These are phyloP conservation scores for Ampelocalamus luodianensis DNA, from an alignment of 176 grass and related monocot species.

Conservation along the genomic window DNA sequence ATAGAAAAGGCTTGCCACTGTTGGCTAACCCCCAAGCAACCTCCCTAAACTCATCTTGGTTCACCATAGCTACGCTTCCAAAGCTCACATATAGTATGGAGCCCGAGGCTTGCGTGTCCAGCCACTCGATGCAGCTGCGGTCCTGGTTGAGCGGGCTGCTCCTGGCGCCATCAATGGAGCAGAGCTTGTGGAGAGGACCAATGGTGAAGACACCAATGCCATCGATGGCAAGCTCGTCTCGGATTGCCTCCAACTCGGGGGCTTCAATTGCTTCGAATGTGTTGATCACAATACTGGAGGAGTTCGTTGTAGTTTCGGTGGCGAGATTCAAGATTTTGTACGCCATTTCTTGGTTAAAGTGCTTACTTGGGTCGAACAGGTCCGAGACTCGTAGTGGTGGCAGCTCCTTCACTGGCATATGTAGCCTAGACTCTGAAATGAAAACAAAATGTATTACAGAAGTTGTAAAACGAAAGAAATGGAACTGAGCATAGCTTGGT, in stretches of 20 bases:
- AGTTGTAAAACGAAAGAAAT: too few species aligned
- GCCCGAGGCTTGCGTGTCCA: neutral
- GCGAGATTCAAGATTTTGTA: neutral
- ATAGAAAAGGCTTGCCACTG: slow-evolving; percentile 35
- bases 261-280: slow-evolving; percentile 38
- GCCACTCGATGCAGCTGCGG: slow-evolving; percentile 40
- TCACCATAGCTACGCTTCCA: slow-evolving; percentile 41
- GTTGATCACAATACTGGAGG: slow-evolving; percentile 21
- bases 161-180: neutral
- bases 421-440: slow-evolving; percentile 5
- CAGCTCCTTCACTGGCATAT: slow-evolving; percentile 24
- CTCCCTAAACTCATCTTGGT: neutral
- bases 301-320: neutral
- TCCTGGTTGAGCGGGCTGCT: slow-evolving; percentile 7
- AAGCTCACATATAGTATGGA: slow-evolving; percentile 56
- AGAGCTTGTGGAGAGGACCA: slow-evolving; percentile 54
- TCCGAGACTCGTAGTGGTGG: slow-evolving; percentile 34
- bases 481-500: too few species aligned
- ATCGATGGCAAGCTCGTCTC: neutral
- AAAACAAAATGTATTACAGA: neutral
- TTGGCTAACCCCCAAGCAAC: slow-evolving; percentile 23
- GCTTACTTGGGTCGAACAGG: slow-evolving; percentile 24
- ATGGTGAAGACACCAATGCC: too few species aligned
- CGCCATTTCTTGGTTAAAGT: neutral
- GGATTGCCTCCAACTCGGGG: slow-evolving; percentile 2